A percentile compares a stretch with the other conserved stretches of the same genome.
phyloP scores from a whole-genome alignment of 1,139 yeast species.

The Zygotorulaspora mrakii region DNA sequence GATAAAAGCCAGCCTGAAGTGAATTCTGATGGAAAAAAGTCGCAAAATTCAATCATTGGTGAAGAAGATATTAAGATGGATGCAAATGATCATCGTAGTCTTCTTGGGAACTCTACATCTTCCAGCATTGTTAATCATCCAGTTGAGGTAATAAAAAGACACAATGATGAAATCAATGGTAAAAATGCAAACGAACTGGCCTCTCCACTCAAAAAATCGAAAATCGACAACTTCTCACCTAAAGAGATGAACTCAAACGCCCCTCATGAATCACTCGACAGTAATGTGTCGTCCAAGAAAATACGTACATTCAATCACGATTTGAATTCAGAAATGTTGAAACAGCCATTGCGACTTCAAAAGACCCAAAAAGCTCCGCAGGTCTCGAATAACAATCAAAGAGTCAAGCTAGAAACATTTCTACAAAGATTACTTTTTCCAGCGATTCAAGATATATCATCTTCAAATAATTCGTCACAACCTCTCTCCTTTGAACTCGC shows the following conservation, averaged over 20 bases:
- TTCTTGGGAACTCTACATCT: neutral
- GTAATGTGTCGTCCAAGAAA: conserved; percentile 6
- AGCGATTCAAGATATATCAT: conserved; percentile 19
- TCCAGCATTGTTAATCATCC: neutral
- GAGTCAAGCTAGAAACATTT: conserved; percentile 33
- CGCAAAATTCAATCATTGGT: neutral
- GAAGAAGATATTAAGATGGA: neutral
- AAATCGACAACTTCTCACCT: conserved; percentile 16
- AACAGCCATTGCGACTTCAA: conserved; percentile 19
- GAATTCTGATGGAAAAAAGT: neutral
- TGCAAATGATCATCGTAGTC: neutral
- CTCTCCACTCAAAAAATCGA: conserved; percentile 31
- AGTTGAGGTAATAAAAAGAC: conserved; percentile 5
- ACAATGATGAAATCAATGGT: conserved; percentile 10
- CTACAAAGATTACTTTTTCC: conserved; percentile 34
- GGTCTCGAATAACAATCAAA: conserved; percentile 21
- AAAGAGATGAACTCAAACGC: conserved; percentile 4
- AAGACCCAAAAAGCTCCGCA: conserved; percentile 16
- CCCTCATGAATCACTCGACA: conserved; percentile 1
- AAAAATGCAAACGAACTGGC: conserved; percentile 26
- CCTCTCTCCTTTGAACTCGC: conserved; percentile 18
- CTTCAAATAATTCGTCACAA: conserved; percentile 9
- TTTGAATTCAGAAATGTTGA: conserved; percentile 14
- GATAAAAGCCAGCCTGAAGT: neutral
- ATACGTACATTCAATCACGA: conserved; percentile 27